Evolutionary conservation across 129 eudicot species (phyloP).

Genomic region (Escallonia rubra): DNA sequence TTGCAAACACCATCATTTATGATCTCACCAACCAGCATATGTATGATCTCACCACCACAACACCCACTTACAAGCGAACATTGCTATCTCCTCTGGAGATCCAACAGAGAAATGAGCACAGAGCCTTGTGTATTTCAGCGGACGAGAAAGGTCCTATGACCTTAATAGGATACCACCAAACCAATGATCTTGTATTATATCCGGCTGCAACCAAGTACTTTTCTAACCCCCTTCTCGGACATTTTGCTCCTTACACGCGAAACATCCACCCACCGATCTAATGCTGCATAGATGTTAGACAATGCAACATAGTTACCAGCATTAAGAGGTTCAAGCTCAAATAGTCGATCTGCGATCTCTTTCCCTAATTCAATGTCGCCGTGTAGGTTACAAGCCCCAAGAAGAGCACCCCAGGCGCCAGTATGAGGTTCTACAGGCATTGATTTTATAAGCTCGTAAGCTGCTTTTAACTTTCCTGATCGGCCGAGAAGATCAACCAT

Average conservation of each 20-base stretch:
- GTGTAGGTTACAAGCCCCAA: background rate
- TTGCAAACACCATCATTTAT: no score
- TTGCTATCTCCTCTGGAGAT: no score
- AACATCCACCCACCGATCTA: background rate
- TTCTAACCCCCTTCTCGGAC: background rate
- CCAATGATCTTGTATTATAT: background rate
- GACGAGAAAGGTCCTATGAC: no score
- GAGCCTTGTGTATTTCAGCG: no score
- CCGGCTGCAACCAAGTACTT: background rate
- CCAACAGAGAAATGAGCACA: no score
- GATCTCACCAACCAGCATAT: no score
- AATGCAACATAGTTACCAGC: background rate
- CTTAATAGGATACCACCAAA: background rate
- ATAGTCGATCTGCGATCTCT: background rate
- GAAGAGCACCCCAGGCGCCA: slow-evolving; percentile 1
- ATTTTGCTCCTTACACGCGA: slow-evolving; percentile 2
- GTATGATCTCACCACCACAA: no score
- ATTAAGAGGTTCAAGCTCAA: background rate
- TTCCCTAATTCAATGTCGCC: background rate
- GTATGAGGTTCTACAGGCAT: slow-evolving; percentile 3
- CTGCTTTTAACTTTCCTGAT: background rate
- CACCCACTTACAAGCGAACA: no score
- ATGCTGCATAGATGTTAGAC: background rate
- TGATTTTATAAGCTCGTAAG: slow-evolving; percentile 4
- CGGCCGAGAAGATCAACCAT: slow-evolving; percentile 1